Base-by-base conservation (phyloP, 2,329 filamentous ascomycete species). In the Colletotrichum sp. region DNA sequence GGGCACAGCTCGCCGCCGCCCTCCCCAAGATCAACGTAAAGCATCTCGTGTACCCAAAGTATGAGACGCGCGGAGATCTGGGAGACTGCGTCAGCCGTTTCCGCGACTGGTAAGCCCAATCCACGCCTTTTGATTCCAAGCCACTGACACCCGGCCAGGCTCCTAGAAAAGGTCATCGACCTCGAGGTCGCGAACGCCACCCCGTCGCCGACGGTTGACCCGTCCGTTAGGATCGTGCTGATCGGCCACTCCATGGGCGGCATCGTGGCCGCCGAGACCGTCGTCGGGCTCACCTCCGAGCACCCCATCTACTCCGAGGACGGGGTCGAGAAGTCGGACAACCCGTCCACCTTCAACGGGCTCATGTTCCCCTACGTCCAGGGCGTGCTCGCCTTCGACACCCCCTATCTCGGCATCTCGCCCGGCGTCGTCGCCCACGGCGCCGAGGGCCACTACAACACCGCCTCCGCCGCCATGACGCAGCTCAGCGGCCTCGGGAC, bases 311-410 rank as follows among this genome's bases (percentile, higher is more conserved):
- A 88, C 78, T 87, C 87, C 43, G 83, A 86, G 74, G 85, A 86
- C 79, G 86, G 85, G 43, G 82, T 85, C 68, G 80, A 85, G 34
- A 85, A 86, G 78, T 74, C 80, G 1, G 80, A 84, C 65, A 78
- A 79, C 16, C 74, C 80, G 13, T 76, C 79, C 3, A 75, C 83
- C 25, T 86, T 91, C 75, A 93, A 90, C 80, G 85, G 86, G 36
- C 92, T 98, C 83, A 96, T 98, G 94, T 98, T 98, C 83, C 96
- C 96, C 2, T 96, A 96, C 84, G 92, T 98, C 78, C 94, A 96
- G 84, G 96, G 94, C 78, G 91, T 98, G 30, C 90, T 98, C 64
- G 95, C 96, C 66, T 98, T 98, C 83, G 96, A 98, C 85, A 99
- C 97, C 1, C 97, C 97, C 1, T 99, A 94, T 83, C 90, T 97